Evolutionary conservation across 2,329 filamentous ascomycete species (phyloP), one percentile per base, ranked within the genome.

Genomic region (Xylariaceae sp.): DNA sequence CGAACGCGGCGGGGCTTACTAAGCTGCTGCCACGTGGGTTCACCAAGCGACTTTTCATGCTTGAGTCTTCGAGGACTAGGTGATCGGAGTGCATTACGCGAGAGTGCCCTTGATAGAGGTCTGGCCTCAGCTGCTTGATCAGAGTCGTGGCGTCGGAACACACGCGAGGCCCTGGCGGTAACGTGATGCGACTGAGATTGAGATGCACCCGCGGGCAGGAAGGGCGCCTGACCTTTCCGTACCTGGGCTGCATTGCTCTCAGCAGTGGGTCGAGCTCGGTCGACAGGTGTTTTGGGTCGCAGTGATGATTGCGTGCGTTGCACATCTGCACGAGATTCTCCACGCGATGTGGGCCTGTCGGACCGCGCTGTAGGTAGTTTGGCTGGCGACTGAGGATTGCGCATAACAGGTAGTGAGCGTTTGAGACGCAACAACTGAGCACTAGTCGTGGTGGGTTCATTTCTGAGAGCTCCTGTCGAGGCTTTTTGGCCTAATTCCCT

Each of bases 81-180:
- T 41, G 81, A 84, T 42, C 83, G 77, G 65, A 82, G 75, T 6
- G 75, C 77, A 31, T 79, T 77, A 58, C 83, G 77, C 36, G 83
- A 86, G 33, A 83, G 69, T 1, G 81, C 69, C 18, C 83, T 75
- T 10, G 83, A 86, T 34, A 71, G 69, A 4, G 83, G 81, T 28
- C 83, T 77, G 42, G 79, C 67, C 34, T 87, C 83, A 28, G 79
- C 73, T 22, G 76, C 79, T 54, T 83, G 82, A 48, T 96, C 90
- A 9, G 90, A 96, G 63, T 95, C 90, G 63, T 90, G 86, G 42
- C 93, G 88, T 42, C 90, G 84, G 66, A 92, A 86, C 36, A 82
- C 77, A 33, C 89, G 85, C 28, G 84, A 78, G 43, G 73, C 77
- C 71, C 91, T 96, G 40, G 88, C 78, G 45, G 81, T 82, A 57